Base-by-base conservation (phyloP, 768 basidiomycete species). In the Nidularia pulvinata region DNA sequence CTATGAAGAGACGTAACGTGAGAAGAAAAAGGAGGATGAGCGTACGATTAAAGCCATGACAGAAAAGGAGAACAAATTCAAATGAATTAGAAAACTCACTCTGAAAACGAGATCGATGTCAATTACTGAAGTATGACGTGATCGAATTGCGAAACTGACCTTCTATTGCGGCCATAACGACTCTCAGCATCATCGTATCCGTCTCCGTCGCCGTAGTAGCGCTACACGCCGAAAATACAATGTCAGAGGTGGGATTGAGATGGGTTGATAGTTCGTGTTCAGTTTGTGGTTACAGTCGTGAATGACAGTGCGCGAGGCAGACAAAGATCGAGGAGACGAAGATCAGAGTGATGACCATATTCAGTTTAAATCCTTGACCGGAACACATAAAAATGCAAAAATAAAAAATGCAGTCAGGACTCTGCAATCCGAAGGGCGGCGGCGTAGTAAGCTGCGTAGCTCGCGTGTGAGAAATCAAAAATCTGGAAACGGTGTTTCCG, bases 101-200 rank as follows among this genome's bases (percentile, higher is more conserved):
- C 88, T 89, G 60, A 42, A 58, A 59, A 52, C 53, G 33, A 39
- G 5, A n/a, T 61, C 61, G 55, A 50, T 43, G 54, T 56, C 57
- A 14, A 10, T n/a, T 43, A 46, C 55, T 33, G 36, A 6, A 36
- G 46, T 52, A 56, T 33, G 11, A 11, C 11, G 3, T 42, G 13
- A 32, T 43, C 46, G 39, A 30, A 30, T n/a, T 30, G 49, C 35
- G 11, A 7, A 16, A 77, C 84, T 61, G 57, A 92, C 92, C 93
- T 94, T 94, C 91, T 49, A 95, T 93, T 56, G 95, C 94, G 57
- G 91, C 91, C 95, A 96, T 96, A 14, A 98, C 91, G 16, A 95
- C 91, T 61, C 89, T 79, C 48, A 95, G 71, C 79, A 94, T 80
- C 16, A 83, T 89, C 1, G 93, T 95, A 73, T 95, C 93, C 19